Percentiles rank a stretch among this genome's conserved stretches.
Evolutionary conservation across 257 asterid genomes (phyloP).

Genomic region (Marsdenia floribunda): DNA sequence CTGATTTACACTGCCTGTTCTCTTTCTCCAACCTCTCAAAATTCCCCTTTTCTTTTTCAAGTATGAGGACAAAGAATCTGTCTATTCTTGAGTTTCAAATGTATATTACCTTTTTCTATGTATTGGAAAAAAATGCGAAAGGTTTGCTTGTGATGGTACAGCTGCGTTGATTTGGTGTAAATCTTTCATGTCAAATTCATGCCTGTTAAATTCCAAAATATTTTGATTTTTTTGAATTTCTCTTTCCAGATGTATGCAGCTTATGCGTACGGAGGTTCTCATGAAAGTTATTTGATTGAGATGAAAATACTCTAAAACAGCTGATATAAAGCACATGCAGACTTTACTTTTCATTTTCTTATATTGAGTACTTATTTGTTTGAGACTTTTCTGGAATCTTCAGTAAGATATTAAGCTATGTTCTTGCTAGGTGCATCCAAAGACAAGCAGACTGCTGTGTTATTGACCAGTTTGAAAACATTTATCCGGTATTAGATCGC

Average conservation of each 20-base stretch:
- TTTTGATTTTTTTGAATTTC: not conserved
- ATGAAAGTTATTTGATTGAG: not conserved
- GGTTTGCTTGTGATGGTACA: not conserved
- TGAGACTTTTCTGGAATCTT: not conserved
- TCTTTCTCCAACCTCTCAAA: not conserved
- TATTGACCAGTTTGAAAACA: slow-evolving; percentile 74
- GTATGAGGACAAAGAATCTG: not conserved
- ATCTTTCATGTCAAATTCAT: not conserved
- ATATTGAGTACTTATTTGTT: not conserved
- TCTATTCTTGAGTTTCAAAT: not conserved
- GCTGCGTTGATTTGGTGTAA: not conserved
- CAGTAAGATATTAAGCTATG: slow-evolving; percentile 9
- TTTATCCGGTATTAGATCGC: slow-evolving; percentile 77
- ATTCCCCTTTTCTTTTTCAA: not conserved
- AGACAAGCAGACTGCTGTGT: slow-evolving; percentile 49
- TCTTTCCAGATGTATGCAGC: not conserved
- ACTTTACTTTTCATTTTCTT: not conserved
- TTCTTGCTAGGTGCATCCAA: slow-evolving; percentile 50
- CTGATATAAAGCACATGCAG: not conserved
- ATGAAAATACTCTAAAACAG: not conserved
- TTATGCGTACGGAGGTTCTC: not conserved
- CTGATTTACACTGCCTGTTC: too few relatives aligned
- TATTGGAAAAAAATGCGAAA: not conserved
- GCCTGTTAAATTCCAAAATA: not conserved
- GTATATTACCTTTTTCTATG: not conserved